These are phyloP conservation scores for Saccharomycopsis sp. DNA, from an alignment of 805 yeast species.

Conservation along the genomic window DNA sequence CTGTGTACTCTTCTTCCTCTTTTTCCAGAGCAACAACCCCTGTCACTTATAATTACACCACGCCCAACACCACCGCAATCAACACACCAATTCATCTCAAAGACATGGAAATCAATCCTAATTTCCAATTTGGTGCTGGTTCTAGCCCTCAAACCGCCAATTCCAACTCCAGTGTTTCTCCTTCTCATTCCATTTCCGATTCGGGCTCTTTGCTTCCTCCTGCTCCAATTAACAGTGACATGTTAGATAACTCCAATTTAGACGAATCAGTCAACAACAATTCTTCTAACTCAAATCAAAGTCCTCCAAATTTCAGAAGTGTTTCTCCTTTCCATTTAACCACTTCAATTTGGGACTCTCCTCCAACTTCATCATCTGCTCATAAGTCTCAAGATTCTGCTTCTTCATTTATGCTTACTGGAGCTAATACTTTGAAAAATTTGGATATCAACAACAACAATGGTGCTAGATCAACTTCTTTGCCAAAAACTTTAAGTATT, in stretches of 20 bases:
- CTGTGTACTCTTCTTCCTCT: constrained; percentile 11
- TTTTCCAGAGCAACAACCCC: constrained; percentile 16
- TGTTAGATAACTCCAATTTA: constrained; percentile 5
- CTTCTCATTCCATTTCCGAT: no score
- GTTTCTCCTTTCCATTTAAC: constrained; percentile 7
- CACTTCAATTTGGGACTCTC: constrained; percentile 8
- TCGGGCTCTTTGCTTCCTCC: constrained; percentile 4
- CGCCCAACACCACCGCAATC: constrained; percentile 12
- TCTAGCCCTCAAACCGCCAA: no score
- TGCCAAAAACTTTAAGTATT: constrained; percentile 9
- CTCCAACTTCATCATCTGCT: not conserved
- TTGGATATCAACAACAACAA: not conserved
- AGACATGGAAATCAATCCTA: constrained; percentile 7
- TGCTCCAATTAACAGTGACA: constrained; percentile 5
- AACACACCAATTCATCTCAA: constrained; percentile 15
- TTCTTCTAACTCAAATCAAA: not conserved
- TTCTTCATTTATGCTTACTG: not conserved
- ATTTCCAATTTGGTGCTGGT: constrained; percentile 4
- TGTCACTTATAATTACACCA: not conserved
- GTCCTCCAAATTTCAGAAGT: constrained; percentile 1
- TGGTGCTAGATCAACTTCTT: constrained; percentile 1
- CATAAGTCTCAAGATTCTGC: not conserved
- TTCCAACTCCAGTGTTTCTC: no score
- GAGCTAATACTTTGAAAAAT: not conserved
- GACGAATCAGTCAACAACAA: not conserved